These are phyloP conservation scores for Calamus simplicifolius DNA, from an alignment of 176 grass and related monocot species.

Conservation along the genomic window DNA sequence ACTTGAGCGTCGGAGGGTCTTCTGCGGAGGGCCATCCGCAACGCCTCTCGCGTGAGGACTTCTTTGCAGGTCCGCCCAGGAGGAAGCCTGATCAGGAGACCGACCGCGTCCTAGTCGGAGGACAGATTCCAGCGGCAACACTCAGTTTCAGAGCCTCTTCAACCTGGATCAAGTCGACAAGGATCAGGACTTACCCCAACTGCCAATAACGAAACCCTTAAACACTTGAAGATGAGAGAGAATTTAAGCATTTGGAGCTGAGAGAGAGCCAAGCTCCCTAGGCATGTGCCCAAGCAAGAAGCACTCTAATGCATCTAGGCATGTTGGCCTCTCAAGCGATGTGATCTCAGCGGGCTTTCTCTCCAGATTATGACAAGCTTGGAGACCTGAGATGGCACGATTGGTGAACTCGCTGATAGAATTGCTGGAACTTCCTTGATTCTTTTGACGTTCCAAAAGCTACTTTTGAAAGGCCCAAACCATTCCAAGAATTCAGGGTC, in stretches of 20 bases:
- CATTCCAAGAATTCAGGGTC: too few species aligned
- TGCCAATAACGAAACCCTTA: slow-evolving; percentile 7
- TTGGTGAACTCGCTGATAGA: slow-evolving; percentile 8
- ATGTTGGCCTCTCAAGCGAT: slow-evolving; percentile 8
- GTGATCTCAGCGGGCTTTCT: slow-evolving; percentile 5
- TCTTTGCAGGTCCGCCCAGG: too few species aligned
- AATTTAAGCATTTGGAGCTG: too few species aligned
- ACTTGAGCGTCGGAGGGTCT: too few species aligned
- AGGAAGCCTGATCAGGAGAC: too few species aligned
- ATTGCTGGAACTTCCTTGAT: not conserved
- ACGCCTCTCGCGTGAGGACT: too few species aligned
- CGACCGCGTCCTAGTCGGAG: too few species aligned
- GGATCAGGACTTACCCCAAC: slow-evolving; percentile 6
- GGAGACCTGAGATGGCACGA: slow-evolving; percentile 11
- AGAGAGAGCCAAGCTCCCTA: slow-evolving; percentile 2
- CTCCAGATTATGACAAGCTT: slow-evolving; percentile 20
- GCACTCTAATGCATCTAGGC: slow-evolving; percentile 14
- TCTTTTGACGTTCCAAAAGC: slow-evolving; percentile 14
- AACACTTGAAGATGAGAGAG: slow-evolving; percentile 17
- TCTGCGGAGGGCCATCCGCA: too few species aligned
- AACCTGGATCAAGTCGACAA: not conserved
- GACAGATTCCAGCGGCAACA: too few species aligned
- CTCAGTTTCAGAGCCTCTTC: slow-evolving; percentile 15
- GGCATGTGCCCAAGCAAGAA: slow-evolving; percentile 7
- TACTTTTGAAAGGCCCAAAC: not conserved